A percentile compares a stretch with the other conserved stretches of the same genome.
phyloP scores from a whole-genome alignment of 768 basidiomycete genomes.

The Tulasnella sp. region DNA sequence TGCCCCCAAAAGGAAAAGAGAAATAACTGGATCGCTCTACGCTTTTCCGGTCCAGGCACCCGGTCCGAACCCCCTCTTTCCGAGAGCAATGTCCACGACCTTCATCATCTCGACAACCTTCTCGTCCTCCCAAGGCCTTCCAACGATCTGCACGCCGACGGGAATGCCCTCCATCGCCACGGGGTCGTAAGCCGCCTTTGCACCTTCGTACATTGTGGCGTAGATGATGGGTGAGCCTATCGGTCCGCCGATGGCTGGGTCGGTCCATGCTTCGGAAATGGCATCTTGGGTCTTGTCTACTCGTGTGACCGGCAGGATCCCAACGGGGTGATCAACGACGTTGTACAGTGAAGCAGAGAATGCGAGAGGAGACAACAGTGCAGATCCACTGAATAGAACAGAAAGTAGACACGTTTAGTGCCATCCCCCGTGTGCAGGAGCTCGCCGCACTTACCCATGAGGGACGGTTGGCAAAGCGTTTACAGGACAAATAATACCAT shows the following conservation, averaged over 20 bases:
- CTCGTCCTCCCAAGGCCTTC: conserved; percentile 77
- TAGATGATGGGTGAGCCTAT: conserved; percentile 61
- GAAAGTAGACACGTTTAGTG: too few relatives aligned
- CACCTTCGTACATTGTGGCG: conserved; percentile 47
- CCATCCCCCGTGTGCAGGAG: too few relatives aligned
- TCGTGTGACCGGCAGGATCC: conserved; percentile 73
- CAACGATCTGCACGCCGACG: conserved; percentile 78
- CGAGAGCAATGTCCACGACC: conserved; percentile 65
- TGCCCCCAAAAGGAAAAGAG: neutral
- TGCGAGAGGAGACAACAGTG: conserved; percentile 51
- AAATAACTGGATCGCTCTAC: neutral
- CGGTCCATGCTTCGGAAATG: conserved; percentile 58
- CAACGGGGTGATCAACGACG: conserved; percentile 67
- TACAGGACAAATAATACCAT: conserved; percentile 71
- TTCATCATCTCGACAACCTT: conserved; percentile 77
- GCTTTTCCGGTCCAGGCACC: conserved; percentile 36
- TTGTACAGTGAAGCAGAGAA: conserved; percentile 66
- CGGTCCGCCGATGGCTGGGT: conserved; percentile 35
- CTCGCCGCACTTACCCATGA: conserved; percentile 47
- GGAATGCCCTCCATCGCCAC: conserved; percentile 71
- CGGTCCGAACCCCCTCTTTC: conserved; percentile 66
- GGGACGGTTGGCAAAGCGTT: conserved; percentile 69
- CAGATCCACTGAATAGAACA: conserved; percentile 32
- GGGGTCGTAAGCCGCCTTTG: conserved; percentile 60
- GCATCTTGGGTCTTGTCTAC: conserved; percentile 61